Evolutionary conservation across 1,284 basidiomycete genomes (phyloP).

Genomic region (Malassezia caprae): DNA sequence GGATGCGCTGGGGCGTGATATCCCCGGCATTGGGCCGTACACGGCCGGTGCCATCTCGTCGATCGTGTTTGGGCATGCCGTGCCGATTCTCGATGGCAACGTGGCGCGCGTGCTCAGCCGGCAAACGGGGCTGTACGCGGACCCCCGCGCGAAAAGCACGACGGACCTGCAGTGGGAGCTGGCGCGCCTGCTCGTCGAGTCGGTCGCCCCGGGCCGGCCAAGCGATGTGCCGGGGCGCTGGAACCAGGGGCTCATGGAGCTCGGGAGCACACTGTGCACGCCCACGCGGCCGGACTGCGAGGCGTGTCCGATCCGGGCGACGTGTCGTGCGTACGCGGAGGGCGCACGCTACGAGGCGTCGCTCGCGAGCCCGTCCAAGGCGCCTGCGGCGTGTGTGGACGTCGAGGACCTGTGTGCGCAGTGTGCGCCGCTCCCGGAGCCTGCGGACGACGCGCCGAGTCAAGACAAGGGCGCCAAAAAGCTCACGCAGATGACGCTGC

Average conservation of each 20-base stretch:
- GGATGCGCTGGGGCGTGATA: slow-evolving; percentile 67
- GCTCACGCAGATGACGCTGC: slow-evolving; percentile 18
- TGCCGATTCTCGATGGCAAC: slow-evolving; percentile 43
- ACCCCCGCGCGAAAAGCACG: slow-evolving; percentile 31
- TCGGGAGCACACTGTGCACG: slow-evolving; percentile 37
- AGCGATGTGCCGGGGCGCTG: slow-evolving; percentile 32
- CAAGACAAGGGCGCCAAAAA: not conserved
- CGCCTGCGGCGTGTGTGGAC: slow-evolving; percentile 10
- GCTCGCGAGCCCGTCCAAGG: not conserved
- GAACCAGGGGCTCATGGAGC: slow-evolving; percentile 47
- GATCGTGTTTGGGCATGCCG: slow-evolving; percentile 40
- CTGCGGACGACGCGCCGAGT: not conserved
- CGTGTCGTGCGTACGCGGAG: slow-evolving; percentile 24
- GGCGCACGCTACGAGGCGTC: not conserved
- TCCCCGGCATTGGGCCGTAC: slow-evolving; percentile 83
- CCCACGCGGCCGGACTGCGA: slow-evolving; percentile 28
- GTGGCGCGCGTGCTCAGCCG: slow-evolving; percentile 37
- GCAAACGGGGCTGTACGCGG: slow-evolving; percentile 34
- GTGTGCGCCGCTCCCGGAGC: slow-evolving; percentile 30
- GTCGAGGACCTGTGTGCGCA: slow-evolving; percentile 37
- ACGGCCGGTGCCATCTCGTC: slow-evolving; percentile 54
- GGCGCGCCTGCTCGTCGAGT: slow-evolving; percentile 29
- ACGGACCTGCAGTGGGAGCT: slow-evolving; percentile 37
- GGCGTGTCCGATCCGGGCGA: slow-evolving; percentile 28
- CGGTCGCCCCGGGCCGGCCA: not conserved